Percentiles rank a stretch among this genome's conserved stretches.
These are phyloP conservation scores for Pestalotiopsis sp. DNA, from an alignment of 2,329 filamentous ascomycete genomes.

Conservation along the genomic window DNA sequence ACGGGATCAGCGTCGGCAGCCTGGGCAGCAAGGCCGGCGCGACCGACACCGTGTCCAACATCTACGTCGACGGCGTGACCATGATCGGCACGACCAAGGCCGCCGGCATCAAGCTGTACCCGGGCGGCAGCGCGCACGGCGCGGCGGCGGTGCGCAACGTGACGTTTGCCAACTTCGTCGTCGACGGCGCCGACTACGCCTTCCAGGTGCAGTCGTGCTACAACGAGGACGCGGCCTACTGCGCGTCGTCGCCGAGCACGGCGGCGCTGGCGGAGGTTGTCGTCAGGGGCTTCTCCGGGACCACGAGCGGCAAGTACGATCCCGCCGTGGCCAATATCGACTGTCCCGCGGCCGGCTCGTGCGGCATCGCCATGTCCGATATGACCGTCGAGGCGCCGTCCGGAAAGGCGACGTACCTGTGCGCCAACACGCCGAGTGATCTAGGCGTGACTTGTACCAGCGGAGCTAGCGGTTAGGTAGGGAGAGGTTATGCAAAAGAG, in stretches of 20 bases:
- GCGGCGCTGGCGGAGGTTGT: slow-evolving; percentile 36
- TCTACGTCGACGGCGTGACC: slow-evolving; percentile 40
- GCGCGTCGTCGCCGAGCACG: slow-evolving; percentile 34
- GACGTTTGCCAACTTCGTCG: slow-evolving; percentile 39
- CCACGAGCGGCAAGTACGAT: slow-evolving; percentile 38
- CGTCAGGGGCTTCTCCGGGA: slow-evolving; percentile 40
- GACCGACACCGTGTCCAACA: slow-evolving; percentile 44
- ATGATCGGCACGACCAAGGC: slow-evolving; percentile 47
- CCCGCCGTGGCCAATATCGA: slow-evolving; percentile 38
- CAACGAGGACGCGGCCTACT: slow-evolving; percentile 36
- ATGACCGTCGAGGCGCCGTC: slow-evolving; percentile 35
- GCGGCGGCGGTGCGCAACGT: slow-evolving; percentile 42
- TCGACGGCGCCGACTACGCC: slow-evolving; percentile 42
- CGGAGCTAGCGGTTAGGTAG: slow-evolving; percentile 3
- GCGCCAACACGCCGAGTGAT: slow-evolving; percentile 4
- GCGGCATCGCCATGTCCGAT: slow-evolving; percentile 34
- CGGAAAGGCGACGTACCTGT: not conserved
- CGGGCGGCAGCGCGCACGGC: slow-evolving; percentile 37
- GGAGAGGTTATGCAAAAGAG: too few species aligned
- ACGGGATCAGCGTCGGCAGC: slow-evolving; percentile 49
- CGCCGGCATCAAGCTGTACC: slow-evolving; percentile 48
- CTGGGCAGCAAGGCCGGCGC: slow-evolving; percentile 36
- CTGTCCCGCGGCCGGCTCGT: slow-evolving; percentile 39
- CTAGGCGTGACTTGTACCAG: slow-evolving; percentile 5
- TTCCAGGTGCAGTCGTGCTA: slow-evolving; percentile 50